Evolutionary conservation across 1,284 basidiomycete genomes (phyloP), one percentile per base, ranked within the genome.

Genomic region (Mycena sp.): DNA sequence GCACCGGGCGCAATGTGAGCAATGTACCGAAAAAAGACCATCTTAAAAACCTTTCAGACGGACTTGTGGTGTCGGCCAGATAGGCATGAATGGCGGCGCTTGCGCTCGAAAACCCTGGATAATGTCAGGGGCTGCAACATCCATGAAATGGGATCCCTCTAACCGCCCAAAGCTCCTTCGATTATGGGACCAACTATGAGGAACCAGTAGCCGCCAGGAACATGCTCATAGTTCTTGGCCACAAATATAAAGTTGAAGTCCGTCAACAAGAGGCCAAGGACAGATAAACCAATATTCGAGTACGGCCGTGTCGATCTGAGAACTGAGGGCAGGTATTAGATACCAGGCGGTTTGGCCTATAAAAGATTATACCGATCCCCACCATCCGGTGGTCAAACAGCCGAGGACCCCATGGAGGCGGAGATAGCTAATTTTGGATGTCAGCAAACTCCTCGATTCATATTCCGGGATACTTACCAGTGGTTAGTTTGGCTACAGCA

Each of bases 241-340:
- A 62, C 64, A 17, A 65, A 32, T 26, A 65, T 25, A 19, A 55
- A n/a, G 37, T 44, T 61, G 10, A 65, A 25, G 4, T 49, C 9
- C 17, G 32, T 21, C 6, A 62, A 7, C 2, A 59, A 23, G 16
- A 53, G 48, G 17, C 59, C 64, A 7, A 45, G 17, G 14, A 44
- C 37, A 19, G 29, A 0, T 7, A 62, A 7, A 35, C 43, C 19
- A 65, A 17, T 10, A 55, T 38, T 4, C 45, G 28, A 12, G 37
- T 59, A 23, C 64, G 64, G n/a, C 64, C 64, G 37, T 54, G 46
- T 7, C 60, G 59, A 52, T 65, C 64, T n/a, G 64, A 65, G 29
- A 65, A 59, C 64, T 63, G 11, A 38, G 30, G 17, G 26, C 30
- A n/a, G 4, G 21, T 17, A 14, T 51, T 28, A 23, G 32, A 51